Evolutionary conservation across 768 basidiomycete species (phyloP).

Genomic region (Russula sp.): DNA sequence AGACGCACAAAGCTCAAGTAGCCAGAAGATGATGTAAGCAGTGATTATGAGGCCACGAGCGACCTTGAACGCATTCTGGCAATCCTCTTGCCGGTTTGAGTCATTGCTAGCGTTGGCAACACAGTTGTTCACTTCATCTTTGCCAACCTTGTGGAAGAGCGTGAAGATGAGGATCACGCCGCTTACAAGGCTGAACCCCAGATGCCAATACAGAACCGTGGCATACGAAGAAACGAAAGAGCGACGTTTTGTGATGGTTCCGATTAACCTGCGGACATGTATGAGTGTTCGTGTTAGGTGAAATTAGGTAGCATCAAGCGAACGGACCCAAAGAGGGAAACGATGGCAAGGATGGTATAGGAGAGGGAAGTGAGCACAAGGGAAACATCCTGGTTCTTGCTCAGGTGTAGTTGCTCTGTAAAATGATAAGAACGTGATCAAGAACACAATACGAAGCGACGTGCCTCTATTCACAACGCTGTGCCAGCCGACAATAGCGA

Average conservation of each 20-base stretch:
- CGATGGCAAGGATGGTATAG: slow-evolving; percentile 5
- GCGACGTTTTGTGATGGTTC: slow-evolving; percentile 36
- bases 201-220: slow-evolving; percentile 37
- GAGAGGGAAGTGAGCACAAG: slow-evolving; percentile 6
- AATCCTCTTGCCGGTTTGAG: slow-evolving; percentile 31
- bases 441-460: slow-evolving; percentile 22
- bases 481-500: slow-evolving; percentile 42
- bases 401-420: slow-evolving; percentile 8
- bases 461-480: slow-evolving; percentile 38
- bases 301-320: neutral
- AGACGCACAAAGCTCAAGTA: slow-evolving; percentile 47
- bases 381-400: slow-evolving; percentile 13
- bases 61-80: slow-evolving; percentile 36
- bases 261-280: slow-evolving; percentile 33
- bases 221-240: slow-evolving; percentile 40
- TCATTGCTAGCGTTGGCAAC: slow-evolving; percentile 28
- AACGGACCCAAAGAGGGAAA: slow-evolving; percentile 20
- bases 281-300: neutral
- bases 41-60: slow-evolving; percentile 38
- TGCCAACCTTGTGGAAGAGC: slow-evolving; percentile 35
- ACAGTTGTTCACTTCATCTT: slow-evolving; percentile 34
- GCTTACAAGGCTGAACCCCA: slow-evolving; percentile 39
- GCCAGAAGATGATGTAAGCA: slow-evolving; percentile 44
- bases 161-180: slow-evolving; percentile 45
- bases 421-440: neutral